A percentile compares a stretch with the other conserved stretches of the same genome.
phyloP scores from a whole-genome alignment of 306 rosid genomes.

The Citrullus colocynthis region DNA sequence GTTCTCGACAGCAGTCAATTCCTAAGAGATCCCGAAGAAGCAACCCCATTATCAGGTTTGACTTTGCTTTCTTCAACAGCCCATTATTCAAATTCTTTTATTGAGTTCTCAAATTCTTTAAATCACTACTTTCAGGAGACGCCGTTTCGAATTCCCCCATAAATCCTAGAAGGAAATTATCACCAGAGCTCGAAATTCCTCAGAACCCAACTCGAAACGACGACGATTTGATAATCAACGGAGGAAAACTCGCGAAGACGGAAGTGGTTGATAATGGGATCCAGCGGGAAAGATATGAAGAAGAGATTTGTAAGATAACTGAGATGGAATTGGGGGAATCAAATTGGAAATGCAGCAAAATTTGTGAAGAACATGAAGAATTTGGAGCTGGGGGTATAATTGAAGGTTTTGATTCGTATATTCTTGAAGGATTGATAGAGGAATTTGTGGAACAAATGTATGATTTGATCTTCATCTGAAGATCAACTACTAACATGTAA shows the following conservation, averaged over 20 bases:
- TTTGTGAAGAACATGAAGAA: constrained; percentile 18
- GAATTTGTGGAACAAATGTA: constrained; percentile 47
- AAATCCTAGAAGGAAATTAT: constrained; percentile 45
- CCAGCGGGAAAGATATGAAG: constrained; percentile 25
- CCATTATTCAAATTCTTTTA: background rate
- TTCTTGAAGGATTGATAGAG: constrained; percentile 39
- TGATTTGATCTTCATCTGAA: background rate
- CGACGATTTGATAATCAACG: constrained; percentile 26
- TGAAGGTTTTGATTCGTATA: constrained; percentile 39
- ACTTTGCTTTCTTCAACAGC: background rate
- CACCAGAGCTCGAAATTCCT: constrained; percentile 35
- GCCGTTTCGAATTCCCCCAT: constrained; percentile 14
- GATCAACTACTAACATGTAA: background rate
- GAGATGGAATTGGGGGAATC: constrained; percentile 39
- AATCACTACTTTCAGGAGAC: constrained; percentile 19
- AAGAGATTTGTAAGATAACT: constrained; percentile 30
- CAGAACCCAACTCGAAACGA: constrained; percentile 19
- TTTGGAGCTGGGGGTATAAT: constrained; percentile 24
- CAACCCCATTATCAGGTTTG: constrained; percentile 44
- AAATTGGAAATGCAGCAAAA: constrained; percentile 16
- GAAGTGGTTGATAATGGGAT: constrained; percentile 16
- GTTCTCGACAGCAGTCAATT: constrained; percentile 46
- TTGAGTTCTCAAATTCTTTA: background rate
- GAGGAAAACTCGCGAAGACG: constrained; percentile 20
- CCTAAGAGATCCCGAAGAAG: constrained; percentile 19